Evolutionary conservation across 352 stramenopile genomes (phyloP), one percentile per base, ranked within the genome.

Genomic region (Phytophthora tentaculata): DNA sequence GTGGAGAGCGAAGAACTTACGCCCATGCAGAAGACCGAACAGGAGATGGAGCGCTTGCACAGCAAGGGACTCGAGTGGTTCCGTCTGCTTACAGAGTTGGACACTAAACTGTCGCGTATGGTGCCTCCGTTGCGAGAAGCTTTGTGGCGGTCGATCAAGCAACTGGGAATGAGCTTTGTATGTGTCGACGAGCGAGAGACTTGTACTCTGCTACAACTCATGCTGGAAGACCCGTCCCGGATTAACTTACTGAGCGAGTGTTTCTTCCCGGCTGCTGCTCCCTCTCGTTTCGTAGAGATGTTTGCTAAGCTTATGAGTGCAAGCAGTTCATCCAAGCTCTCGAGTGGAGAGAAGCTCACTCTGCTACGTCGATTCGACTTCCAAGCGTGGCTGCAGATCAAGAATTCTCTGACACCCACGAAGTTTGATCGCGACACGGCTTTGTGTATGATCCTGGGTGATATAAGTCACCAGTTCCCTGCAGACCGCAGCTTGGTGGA

Each of bases 31-130:
- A 72, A 77, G 44, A 65, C 51, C 26, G 73, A 84, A 23, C 71
- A 77, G 28, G 66, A 86, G 22, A 26, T 77, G 22, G 76, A 88
- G 17, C 71, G 77, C 5, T 62, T 95, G 8, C 86, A 95, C 20
- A 82, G 84, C 51, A 89, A 92, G 37, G 89, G 89, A 0, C 67
- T 96, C 7, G 84, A 93, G 49, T 96, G 89, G 89, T 96, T 96
- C 47, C 84, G 80, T 43, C 61, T 86, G 20, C 76, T 96, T 1
- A 91, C 88, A 0, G 75, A 93, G 20, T 67, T 96, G 2, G 89
- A 96, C 54, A 92, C 85, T 16, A 95, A 93, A 58, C 61, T 94
- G 0, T 83, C 84, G 14, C 79, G 89, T 3, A 91, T 93, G 83
- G 81, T 95, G n/a, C 83, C 86, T 5, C 83, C 89, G 8, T 68